phyloP scores from a whole-genome alignment of 192 early-diverging fungal species.

The Diversispora epigaea region DNA sequence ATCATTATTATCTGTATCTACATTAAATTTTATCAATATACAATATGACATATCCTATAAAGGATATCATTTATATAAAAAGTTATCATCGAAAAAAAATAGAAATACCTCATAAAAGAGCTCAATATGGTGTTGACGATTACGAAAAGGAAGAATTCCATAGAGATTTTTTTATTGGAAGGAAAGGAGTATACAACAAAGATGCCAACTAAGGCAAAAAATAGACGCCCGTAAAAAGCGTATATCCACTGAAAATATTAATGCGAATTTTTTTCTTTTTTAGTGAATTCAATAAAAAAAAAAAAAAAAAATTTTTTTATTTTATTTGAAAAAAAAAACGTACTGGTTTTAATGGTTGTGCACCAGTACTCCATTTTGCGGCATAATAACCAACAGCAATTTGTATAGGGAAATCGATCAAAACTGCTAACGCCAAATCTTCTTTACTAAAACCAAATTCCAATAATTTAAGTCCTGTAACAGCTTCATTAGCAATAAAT shows the following conservation, averaged over 20 bases:
- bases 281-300: not conserved
- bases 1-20: conserved; percentile 7
- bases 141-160: conserved; percentile 74
- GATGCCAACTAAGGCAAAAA: conserved; percentile 82
- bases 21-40: not conserved
- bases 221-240: conserved; percentile 84
- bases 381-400: conserved; percentile 98
- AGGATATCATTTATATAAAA: not conserved
- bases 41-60: not conserved
- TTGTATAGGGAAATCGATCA: conserved; percentile 97
- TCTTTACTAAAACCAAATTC: conserved; percentile 95
- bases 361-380: conserved; percentile 90
- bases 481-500: conserved; percentile 93
- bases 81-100: not conserved
- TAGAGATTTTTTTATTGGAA: conserved; percentile 55
- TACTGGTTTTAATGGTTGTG: conserved; percentile 79
- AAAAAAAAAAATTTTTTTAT: not conserved
- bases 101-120: conserved; percentile 72
- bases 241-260: conserved; percentile 68
- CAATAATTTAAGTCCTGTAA: conserved; percentile 90
- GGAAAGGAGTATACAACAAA: conserved; percentile 80
- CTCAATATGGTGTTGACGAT: conserved; percentile 75
- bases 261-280: not conserved
- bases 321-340: conserved; percentile 29
- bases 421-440: conserved; percentile 86